These are phyloP conservation scores for Leishmania major DNA, from an alignment of 208 protist genomes.

Conservation along the genomic window DNA sequence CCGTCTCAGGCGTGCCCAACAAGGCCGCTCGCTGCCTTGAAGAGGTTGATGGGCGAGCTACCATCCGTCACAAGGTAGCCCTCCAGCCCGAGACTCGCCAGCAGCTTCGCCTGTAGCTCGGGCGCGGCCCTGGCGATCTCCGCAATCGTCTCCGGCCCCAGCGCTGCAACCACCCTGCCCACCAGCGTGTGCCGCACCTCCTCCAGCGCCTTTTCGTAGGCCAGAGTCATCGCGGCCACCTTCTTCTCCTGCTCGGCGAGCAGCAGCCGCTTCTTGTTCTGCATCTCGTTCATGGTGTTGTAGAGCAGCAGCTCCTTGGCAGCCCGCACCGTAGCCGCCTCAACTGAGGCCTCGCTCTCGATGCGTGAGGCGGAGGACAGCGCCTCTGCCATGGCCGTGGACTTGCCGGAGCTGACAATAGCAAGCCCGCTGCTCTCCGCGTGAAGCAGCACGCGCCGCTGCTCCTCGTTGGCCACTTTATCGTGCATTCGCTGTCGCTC, in stretches of 20 bases:
- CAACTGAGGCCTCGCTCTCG: slow-evolving; percentile 83
- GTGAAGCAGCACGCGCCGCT: slow-evolving; percentile 82
- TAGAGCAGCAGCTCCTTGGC: slow-evolving; percentile 67
- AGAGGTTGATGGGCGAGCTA: slow-evolving; percentile 91
- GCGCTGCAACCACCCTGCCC: slow-evolving; percentile 46
- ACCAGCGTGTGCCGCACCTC: slow-evolving; percentile 57
- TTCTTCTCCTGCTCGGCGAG: slow-evolving; percentile 49
- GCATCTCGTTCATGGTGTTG: slow-evolving; percentile 50
- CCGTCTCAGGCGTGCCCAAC: slow-evolving; percentile 7
- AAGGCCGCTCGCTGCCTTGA: slow-evolving; percentile 83
- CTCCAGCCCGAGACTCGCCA: slow-evolving; percentile 79
- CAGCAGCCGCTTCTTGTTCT: slow-evolving; percentile 42
- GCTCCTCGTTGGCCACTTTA: slow-evolving; percentile 91
- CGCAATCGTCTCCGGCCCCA: slow-evolving; percentile 76
- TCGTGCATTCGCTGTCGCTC: slow-evolving; percentile 93
- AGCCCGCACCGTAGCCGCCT: slow-evolving; percentile 76
- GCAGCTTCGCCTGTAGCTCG: slow-evolving; percentile 79
- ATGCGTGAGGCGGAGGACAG: slow-evolving; percentile 86
- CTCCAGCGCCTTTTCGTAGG: slow-evolving; percentile 39
- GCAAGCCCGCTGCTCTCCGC: slow-evolving; percentile 84
- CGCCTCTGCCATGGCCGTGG: slow-evolving; percentile 90
- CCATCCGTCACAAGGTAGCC: slow-evolving; percentile 94
- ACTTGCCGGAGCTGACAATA: slow-evolving; percentile 90
- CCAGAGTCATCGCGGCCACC: slow-evolving; percentile 32
- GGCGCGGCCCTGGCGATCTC: slow-evolving; percentile 86